Base-by-base conservation (phyloP, 1,284 basidiomycete genomes). In the Leccinum ponderosum region DNA sequence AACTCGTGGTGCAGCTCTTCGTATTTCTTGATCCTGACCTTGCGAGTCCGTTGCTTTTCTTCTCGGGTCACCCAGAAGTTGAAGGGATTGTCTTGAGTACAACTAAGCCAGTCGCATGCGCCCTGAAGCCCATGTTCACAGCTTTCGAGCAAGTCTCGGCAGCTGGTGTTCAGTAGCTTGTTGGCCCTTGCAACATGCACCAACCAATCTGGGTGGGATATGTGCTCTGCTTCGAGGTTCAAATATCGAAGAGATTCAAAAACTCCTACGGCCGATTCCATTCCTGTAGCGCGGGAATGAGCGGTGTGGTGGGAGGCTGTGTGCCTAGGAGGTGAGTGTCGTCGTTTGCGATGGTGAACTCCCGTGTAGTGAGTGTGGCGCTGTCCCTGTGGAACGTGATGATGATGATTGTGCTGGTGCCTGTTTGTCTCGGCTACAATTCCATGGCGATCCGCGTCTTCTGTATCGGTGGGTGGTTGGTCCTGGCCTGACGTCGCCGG, bases 221-320 rank as follows among this genome's bases (percentile, higher is more conserved):
- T 50, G 11, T 50, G 14, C 9, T 76, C 81, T 14, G 84, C 81
- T 69, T 95, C 93, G 4, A 94, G 77, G 64, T 93, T 86, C 68
- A 93, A 81, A 70, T 94, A 94, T 37, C 86, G 77, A 68, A 91
- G 87, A 11, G 84, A 86, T 74, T 95, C 93, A 66, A 94, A 94
- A 8, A 93, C 85, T 0, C 92, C 93, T 0, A 95, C 93, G 0
- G 85, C 86, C 37, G 83, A 79, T 70, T 92, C 85, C 27, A 59
- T 64, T 64, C 67, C 77, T 29, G 66, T 59, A 6, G 59, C 25
- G 54, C 68, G 77, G 15, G 73, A 59, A 62, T 74, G 65, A 31
- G 57, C 48, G 7, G 62, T 15, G 6, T 66, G 65, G 56, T 66
- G 69, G 7, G 64, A 58, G 17, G 42, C 6, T 9, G 33, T 58